Evolutionary conservation across 2,329 filamentous ascomycete genomes (phyloP).

Genomic region (Xylaria multiplex): DNA sequence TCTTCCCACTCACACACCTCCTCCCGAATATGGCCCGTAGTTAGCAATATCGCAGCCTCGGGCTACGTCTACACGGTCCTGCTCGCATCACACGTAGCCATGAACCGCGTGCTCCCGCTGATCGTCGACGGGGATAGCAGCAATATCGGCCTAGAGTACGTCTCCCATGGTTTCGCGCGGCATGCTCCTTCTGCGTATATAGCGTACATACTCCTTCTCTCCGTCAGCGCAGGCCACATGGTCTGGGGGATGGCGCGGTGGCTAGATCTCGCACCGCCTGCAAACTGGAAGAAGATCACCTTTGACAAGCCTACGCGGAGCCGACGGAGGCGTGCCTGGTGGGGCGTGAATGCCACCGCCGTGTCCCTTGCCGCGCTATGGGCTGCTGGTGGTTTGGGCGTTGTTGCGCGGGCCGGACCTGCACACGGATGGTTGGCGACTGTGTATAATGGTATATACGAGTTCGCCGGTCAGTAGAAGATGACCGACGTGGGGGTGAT

Average conservation of each 20-base stretch:
- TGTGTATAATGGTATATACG: conserved; percentile 79
- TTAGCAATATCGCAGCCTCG: conserved; percentile 75
- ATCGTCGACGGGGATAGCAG: conserved; percentile 83
- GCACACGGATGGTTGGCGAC: conserved; percentile 82
- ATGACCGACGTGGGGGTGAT: neutral
- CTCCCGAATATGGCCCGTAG: conserved; percentile 69
- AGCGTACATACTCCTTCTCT: conserved; percentile 75
- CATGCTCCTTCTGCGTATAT: conserved; percentile 68
- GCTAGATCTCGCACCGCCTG: conserved; percentile 72
- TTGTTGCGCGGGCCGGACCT: conserved; percentile 77
- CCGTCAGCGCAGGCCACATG: conserved; percentile 77
- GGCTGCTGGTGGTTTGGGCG: conserved; percentile 81
- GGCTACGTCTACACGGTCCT: conserved; percentile 77
- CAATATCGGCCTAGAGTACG: conserved; percentile 84
- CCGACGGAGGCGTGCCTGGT: conserved; percentile 72
- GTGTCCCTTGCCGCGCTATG: conserved; percentile 72
- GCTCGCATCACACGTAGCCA: conserved; percentile 74
- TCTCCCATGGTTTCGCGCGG: conserved; percentile 84
- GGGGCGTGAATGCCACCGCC: conserved; percentile 74
- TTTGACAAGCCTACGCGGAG: conserved; percentile 63
- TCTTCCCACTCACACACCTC: conserved; percentile 40
- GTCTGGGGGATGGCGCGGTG: conserved; percentile 88
- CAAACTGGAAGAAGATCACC: conserved; percentile 59
- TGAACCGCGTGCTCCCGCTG: conserved; percentile 81
- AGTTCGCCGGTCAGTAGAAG: conserved; percentile 30